Percentiles rank a stretch among this genome's conserved stretches.
These are phyloP conservation scores for Litchi chinensis DNA, from an alignment of 345 rosid species.

Conservation along the genomic window DNA sequence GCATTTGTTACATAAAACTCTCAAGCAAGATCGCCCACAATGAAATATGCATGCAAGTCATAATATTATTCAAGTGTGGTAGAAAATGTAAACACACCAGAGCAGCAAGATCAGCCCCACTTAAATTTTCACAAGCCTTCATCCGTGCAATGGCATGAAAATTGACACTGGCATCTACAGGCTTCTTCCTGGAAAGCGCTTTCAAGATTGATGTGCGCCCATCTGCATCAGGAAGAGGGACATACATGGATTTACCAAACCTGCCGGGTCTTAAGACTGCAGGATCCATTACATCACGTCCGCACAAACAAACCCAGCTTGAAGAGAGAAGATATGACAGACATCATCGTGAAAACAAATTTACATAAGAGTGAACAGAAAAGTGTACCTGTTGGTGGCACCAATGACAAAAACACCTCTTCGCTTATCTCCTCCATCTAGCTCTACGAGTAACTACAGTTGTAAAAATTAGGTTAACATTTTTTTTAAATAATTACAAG, in stretches of 20 bases:
- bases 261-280: constrained; percentile 92
- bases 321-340: background rate
- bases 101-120: constrained; percentile 71
- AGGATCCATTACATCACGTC: constrained; percentile 84
- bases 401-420: constrained; percentile 84
- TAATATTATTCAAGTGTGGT: background rate
- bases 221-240: constrained; percentile 75
- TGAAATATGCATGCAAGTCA: background rate
- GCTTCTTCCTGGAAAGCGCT: constrained; percentile 39
- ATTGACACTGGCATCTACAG: too few relatives aligned
- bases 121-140: too few relatives aligned
- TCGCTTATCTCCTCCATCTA: constrained; percentile 82
- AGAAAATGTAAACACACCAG: constrained; percentile 49
- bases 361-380: background rate
- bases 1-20: constrained; percentile 1
- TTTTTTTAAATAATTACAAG: too few relatives aligned
- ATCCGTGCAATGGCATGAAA: too few relatives aligned
- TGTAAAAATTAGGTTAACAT: background rate
- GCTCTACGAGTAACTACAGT: constrained; percentile 76
- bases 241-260: constrained; percentile 28
- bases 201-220: constrained; percentile 78
- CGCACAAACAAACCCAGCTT: constrained; percentile 37
- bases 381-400: constrained; percentile 76
- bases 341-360: background rate
- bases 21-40: too few relatives aligned